Percentiles rank a stretch among this genome's conserved stretches.
These are phyloP conservation scores for Aspergillus sojae DNA, from an alignment of 2,329 filamentous ascomycete genomes.

Conservation along the genomic window DNA sequence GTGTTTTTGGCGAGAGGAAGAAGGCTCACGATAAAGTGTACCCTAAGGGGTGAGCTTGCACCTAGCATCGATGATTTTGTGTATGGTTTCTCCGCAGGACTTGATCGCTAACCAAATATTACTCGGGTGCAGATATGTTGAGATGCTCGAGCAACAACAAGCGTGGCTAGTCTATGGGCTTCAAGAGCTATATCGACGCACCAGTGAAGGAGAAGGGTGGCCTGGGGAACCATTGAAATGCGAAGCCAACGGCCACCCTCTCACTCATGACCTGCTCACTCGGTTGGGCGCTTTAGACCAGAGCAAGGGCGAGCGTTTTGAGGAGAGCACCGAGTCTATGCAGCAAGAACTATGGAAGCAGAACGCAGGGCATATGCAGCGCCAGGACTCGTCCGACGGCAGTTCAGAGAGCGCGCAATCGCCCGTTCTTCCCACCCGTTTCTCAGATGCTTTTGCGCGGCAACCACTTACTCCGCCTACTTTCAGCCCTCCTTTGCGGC, in stretches of 20 bases:
- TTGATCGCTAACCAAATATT: slow-evolving; percentile 4
- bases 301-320: slow-evolving; percentile 57
- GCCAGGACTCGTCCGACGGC: slow-evolving; percentile 59
- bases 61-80: slow-evolving; percentile 11
- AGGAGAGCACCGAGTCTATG: slow-evolving; percentile 60
- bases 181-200: slow-evolving; percentile 61
- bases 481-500: slow-evolving; percentile 39
- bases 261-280: slow-evolving; percentile 66
- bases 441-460: slow-evolving; percentile 34
- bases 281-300: slow-evolving; percentile 60
- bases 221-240: slow-evolving; percentile 56
- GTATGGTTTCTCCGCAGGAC: not conserved
- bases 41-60: slow-evolving; percentile 61
- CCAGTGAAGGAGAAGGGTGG: slow-evolving; percentile 58
- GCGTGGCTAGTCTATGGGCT: slow-evolving; percentile 62
- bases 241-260: slow-evolving; percentile 56
- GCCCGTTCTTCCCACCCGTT: slow-evolving; percentile 35
- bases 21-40: slow-evolving; percentile 69
- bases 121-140: slow-evolving; percentile 55
- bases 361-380: slow-evolving; percentile 55
- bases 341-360: slow-evolving; percentile 58
- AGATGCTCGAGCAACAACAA: slow-evolving; percentile 70
- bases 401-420: slow-evolving; percentile 60
- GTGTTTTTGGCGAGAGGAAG: slow-evolving; percentile 67
- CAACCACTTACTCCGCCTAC: slow-evolving; percentile 45